Evolutionary conservation across 1,139 yeast genomes (phyloP), one percentile per base, ranked within the genome.

Genomic region (Yamadazyma dendronema): DNA sequence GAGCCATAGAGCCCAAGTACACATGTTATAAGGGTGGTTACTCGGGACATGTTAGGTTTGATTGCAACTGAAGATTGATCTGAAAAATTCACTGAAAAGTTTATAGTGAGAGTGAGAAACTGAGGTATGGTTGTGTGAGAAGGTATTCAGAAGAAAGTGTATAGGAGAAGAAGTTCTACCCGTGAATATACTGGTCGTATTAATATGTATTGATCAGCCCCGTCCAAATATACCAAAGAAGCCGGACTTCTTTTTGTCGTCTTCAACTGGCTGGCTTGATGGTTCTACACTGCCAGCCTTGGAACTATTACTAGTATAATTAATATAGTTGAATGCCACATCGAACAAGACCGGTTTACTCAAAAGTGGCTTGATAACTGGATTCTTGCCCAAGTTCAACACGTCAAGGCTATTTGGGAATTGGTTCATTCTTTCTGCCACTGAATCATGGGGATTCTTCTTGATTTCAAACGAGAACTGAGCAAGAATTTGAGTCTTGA

Each of bases 281-380:
- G 46, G 44, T 15, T 46, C 47, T 8, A 42, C 38, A 16, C 50
- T 37, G 6, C 46, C 44, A 3, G 46, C 40, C 9, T 38, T 31
- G 9, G 48, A 34, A 3, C 47, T 25, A 26, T 28, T 39, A 22
- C 52, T 39, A 9, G 57, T 46, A 53, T 81, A 80, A 33, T 72
- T 68, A 37, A 90, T 76, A 54, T 86, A 89, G 57, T 89, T 89
- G 66, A 71, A 89, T 0, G 95, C 97, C 52, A 87, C 71, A 57
- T 90, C 97, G 54, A 88, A 90, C 52, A 89, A 74, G 7, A 89
- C 95, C 0, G 97, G 96, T 60, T 90, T 90, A 41, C 84, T 77
- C 41, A 81, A 72, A 2, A 85, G 75, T 2, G 95, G 85, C 41
- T 47, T 52, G 31, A 70, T 44, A 11, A 61, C 62, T 19, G 78